Conservation (phyloP, 805 yeast genomes). For the Suhomyces pyralidae region DNA sequence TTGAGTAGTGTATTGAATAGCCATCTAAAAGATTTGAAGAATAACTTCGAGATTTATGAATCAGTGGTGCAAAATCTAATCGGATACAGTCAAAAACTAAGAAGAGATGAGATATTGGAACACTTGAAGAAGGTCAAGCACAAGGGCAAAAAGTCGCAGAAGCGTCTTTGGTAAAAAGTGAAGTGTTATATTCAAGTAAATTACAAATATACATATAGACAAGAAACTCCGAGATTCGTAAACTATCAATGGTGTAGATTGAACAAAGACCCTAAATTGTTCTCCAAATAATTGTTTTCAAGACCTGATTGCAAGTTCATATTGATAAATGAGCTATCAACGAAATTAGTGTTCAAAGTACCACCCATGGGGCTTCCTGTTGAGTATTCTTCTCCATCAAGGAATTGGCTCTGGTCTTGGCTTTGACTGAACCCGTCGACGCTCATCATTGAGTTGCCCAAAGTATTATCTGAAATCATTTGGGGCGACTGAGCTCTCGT, state of each 20-base stretch:
- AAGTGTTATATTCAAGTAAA: background rate
- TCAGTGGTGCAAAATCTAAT: slow-evolving; percentile 85
- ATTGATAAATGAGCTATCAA: slow-evolving; percentile 40
- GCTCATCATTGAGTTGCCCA: background rate
- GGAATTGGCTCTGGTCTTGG: slow-evolving; percentile 1
- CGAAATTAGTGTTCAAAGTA: slow-evolving; percentile 32
- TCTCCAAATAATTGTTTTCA: slow-evolving; percentile 20
- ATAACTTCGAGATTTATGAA: slow-evolving; percentile 76
- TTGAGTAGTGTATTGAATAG: slow-evolving; percentile 50
- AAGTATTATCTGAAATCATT: background rate
- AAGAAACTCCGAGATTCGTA: background rate
- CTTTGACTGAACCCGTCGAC: background rate
- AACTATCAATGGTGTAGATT: slow-evolving; percentile 16
- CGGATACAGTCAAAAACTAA: slow-evolving; percentile 82
- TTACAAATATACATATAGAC: slow-evolving; percentile 2
- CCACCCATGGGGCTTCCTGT: slow-evolving; percentile 25
- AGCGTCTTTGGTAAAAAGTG: slow-evolving; percentile 2
- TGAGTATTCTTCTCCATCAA: slow-evolving; percentile 3
- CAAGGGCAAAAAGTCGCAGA: slow-evolving; percentile 7
- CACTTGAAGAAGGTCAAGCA: slow-evolving; percentile 17
- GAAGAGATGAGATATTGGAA: slow-evolving; percentile 46
- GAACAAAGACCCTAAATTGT: slow-evolving; percentile 29
- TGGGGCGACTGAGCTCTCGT: slow-evolving; percentile 38
- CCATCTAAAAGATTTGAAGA: slow-evolving; percentile 45
- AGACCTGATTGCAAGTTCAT: slow-evolving; percentile 41